phyloP scores from a whole-genome alignment of 495 filamentous ascomycete species.

The Podospora australis region DNA sequence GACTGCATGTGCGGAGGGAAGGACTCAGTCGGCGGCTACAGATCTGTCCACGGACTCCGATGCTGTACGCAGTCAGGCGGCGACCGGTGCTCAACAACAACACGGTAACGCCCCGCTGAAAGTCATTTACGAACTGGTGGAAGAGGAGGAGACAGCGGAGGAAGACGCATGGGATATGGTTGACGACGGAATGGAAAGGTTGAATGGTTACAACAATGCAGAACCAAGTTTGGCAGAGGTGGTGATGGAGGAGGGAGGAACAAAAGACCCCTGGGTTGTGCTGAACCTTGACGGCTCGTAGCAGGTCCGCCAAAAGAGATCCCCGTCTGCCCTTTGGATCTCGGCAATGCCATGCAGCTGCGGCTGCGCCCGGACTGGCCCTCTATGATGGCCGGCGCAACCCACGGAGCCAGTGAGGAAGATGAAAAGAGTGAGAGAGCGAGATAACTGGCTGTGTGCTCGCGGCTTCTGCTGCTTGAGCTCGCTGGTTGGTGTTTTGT shows the following conservation, averaged over 20 bases:
- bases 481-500: too few species aligned
- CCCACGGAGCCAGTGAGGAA: background rate
- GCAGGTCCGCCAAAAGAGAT: constrained; percentile 37
- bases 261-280: constrained; percentile 34
- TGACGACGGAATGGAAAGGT: background rate
- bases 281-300: constrained; percentile 41
- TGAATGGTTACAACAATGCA: background rate
- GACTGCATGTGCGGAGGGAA: background rate
- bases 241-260: constrained; percentile 9
- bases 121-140: constrained; percentile 10
- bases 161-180: constrained; percentile 16
- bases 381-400: constrained; percentile 17
- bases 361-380: constrained; percentile 32
- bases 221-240: constrained; percentile 1
- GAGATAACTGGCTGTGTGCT: constrained; percentile 16
- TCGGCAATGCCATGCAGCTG: constrained; percentile 19
- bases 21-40: too few species aligned
- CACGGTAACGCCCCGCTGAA: too few species aligned
- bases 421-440: background rate
- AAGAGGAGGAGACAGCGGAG: constrained; percentile 1
- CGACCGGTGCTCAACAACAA: too few species aligned
- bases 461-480: constrained; percentile 14
- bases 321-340: constrained; percentile 30
- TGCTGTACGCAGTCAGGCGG: too few species aligned
- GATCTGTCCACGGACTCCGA: background rate